Base-by-base conservation (phyloP, 2,329 filamentous ascomycete genomes). In the Pestalotiopsis sp. region DNA sequence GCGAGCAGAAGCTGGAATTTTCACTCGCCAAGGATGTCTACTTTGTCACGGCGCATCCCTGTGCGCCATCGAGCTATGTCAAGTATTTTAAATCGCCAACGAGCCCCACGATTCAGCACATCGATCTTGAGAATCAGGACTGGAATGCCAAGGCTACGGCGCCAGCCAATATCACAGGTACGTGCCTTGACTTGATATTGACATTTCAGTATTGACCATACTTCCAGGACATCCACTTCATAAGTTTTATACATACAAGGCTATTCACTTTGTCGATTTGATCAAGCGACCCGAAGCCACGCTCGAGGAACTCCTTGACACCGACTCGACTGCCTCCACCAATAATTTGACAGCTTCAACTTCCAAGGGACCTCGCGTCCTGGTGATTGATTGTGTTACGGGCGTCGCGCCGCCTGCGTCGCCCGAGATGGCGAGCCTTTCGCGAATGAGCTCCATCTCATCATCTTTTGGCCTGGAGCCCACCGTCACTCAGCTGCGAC, bases 11-110 rank as follows among this genome's bases (percentile, higher is more conserved):
- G 67, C 72, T 84, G 65, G 81, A 81, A 1, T 82, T 85, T 65
- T 74, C 82, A 1, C 77, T 92, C 11, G 78, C 79, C 5, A 86
- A 89, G 71, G 89, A 92, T 68, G 83, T 91, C 25, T 86, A 86
- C 72, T 92, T 92, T 75, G 87, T 91, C 20, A 91, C 90, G 0
- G 89, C 89, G 0, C 88, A 91, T 72, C 90, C 90, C 0, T 92
- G 90, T 72, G 84, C 87, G 4, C 85, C 87, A 1, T 88, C 88
- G 1, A 83, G 83, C 64, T 83, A 86, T 67, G 86, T 89, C 2
- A 86, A 84, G 70, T 85, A 90, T 67, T 75, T 91, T 64, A 88
- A 87, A 74, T 88, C 88, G 14, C 86, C 88, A 0, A 85, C 85
- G 1, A 90, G 87, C 73, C 87, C 88, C 23, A 88, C 86, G 1